Conservation (phyloP, 2,329 filamentous ascomycete species). For the Fusarium sp. region DNA sequence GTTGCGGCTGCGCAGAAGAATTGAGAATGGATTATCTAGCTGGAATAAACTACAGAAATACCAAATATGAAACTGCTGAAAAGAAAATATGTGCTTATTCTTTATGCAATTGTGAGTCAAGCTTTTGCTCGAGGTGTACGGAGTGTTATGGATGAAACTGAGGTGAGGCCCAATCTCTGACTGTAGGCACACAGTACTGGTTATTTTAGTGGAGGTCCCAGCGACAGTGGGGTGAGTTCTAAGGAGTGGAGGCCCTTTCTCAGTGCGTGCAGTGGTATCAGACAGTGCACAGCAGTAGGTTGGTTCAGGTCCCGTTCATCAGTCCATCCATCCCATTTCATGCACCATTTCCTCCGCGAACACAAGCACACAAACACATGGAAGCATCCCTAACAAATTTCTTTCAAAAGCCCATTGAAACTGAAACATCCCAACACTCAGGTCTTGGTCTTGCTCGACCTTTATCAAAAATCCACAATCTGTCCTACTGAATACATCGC, state of each 20-base stretch:
- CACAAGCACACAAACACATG: not conserved
- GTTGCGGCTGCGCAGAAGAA: slow-evolving; percentile 67
- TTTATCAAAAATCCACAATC: not conserved
- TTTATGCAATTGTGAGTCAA: slow-evolving; percentile 19
- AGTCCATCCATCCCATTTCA: not conserved
- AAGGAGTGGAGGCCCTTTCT: slow-evolving; percentile 19
- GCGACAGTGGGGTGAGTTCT: slow-evolving; percentile 4
- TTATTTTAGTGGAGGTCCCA: slow-evolving; percentile 25
- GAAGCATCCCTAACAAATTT: not conserved
- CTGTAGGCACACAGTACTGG: slow-evolving; percentile 14
- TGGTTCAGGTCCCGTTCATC: no score
- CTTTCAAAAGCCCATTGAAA: not conserved
- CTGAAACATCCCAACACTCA: not conserved
- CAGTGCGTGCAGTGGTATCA: slow-evolving; percentile 21
- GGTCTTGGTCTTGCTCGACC: not conserved
- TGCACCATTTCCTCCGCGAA: slow-evolving; percentile 19
- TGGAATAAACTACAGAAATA: not conserved
- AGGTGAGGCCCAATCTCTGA: slow-evolving; percentile 23
- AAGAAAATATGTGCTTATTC: not conserved
- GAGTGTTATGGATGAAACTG: slow-evolving; percentile 16
- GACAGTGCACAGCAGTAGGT: slow-evolving; percentile 12
- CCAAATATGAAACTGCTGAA: not conserved
- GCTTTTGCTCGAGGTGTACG: not conserved
- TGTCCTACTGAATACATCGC: not conserved
- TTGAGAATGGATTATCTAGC: not conserved